Evolutionary conservation across 352 stramenopile species (phyloP).

Genomic region (Thalassiosira livingstoniorum): DNA sequence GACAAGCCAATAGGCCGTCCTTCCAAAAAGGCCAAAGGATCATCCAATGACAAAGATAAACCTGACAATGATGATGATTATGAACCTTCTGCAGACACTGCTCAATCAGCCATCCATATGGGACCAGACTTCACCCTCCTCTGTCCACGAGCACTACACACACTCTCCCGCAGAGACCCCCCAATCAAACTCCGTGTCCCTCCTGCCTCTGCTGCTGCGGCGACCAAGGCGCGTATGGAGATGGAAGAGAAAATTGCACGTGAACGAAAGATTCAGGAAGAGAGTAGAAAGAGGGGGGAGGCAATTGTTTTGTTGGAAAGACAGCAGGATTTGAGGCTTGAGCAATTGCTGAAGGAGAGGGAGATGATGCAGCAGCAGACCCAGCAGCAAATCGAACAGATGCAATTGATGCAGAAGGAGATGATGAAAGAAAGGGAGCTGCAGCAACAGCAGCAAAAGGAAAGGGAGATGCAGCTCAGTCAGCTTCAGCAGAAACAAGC

Average conservation of each 20-base stretch:
- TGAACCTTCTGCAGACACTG: neutral
- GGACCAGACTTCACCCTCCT: conserved; percentile 91
- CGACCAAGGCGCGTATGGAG: conserved; percentile 76
- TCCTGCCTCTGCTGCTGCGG: conserved; percentile 68
- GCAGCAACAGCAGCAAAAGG: neutral
- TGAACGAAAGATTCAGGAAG: conserved; percentile 23
- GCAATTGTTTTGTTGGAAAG: conserved; percentile 8
- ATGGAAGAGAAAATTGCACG: conserved; percentile 73
- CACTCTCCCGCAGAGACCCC: conserved; percentile 71
- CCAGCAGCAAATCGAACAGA: conserved; percentile 22
- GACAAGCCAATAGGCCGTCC: conserved; percentile 3
- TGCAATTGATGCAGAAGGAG: conserved; percentile 15
- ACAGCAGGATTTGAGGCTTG: conserved; percentile 5
- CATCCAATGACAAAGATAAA: conserved; percentile 12
- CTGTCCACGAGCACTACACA: conserved; percentile 91
- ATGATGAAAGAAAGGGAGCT: neutral
- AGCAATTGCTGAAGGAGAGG: neutral
- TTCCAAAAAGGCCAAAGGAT: conserved; percentile 1
- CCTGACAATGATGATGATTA: conserved; percentile 2
- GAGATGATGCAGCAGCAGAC: neutral
- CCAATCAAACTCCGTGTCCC: conserved; percentile 81
- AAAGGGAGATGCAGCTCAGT: neutral
- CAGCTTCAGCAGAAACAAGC: neutral
- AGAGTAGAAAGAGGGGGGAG: conserved; percentile 25
- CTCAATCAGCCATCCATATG: conserved; percentile 56